Conservation (phyloP, 192 early-diverging fungal genomes). For the Chytriomyces sp. region DNA sequence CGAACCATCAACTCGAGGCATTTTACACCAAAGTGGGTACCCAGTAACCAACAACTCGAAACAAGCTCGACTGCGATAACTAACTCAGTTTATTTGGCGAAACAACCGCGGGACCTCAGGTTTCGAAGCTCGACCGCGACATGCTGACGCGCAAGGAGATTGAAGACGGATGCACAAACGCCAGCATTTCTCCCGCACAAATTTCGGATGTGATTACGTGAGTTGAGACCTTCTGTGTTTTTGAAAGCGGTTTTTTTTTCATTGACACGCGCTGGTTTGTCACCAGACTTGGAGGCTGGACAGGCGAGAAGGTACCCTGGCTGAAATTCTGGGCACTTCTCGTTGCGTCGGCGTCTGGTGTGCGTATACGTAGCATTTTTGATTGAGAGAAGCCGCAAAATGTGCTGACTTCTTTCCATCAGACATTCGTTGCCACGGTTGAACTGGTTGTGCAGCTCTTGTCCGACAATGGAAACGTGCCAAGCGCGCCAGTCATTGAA, state of each 20-base stretch:
- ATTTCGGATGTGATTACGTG: constrained; percentile 43
- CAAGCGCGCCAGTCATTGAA: constrained; percentile 31
- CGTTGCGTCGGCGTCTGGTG: constrained; percentile 46
- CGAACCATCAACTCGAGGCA: constrained; percentile 50
- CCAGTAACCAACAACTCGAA: not conserved
- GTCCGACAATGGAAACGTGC: constrained; percentile 42
- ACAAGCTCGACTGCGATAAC: constrained; percentile 3
- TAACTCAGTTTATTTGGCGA: not conserved
- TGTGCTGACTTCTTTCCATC: not conserved
- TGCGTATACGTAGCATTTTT: constrained; percentile 3
- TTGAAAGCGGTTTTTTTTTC: not conserved
- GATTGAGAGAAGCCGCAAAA: too few relatives aligned
- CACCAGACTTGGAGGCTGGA: constrained; percentile 53
- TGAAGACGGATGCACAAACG: constrained; percentile 43
- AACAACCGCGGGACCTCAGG: not conserved
- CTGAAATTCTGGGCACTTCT: constrained; percentile 54
- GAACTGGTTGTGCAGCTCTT: constrained; percentile 38
- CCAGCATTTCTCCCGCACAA: constrained; percentile 27
- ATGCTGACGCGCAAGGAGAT: constrained; percentile 25
- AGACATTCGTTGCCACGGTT: constrained; percentile 49
- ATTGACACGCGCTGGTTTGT: not conserved
- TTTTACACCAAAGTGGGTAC: constrained; percentile 48
- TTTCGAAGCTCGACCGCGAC: constrained; percentile 17
- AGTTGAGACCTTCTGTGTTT: not conserved
- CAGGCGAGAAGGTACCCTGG: constrained; percentile 49